phyloP scores from a whole-genome alignment of 2,329 filamentous ascomycete species.

The Penicillium glabrum region DNA sequence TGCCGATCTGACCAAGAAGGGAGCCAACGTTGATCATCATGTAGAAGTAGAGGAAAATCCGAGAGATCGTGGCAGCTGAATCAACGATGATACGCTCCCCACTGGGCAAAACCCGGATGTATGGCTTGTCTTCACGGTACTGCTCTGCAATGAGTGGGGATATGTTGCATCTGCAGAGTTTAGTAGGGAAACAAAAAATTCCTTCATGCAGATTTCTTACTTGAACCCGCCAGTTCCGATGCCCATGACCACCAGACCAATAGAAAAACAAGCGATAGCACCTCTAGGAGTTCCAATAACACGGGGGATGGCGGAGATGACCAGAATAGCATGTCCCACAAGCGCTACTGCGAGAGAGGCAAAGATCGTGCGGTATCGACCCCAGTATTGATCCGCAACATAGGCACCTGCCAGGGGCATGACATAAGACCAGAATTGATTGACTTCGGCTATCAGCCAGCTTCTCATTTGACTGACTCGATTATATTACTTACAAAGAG shows the following conservation, averaged over 20 bases:
- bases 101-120: constrained; percentile 54
- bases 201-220: constrained; percentile 16
- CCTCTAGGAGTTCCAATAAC: constrained; percentile 60
- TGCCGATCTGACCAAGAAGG: constrained; percentile 61
- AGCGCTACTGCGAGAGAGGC: constrained; percentile 64
- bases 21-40: constrained; percentile 69
- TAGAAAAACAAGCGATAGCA: constrained; percentile 63
- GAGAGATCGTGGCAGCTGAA: constrained; percentile 65
- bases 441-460: constrained; percentile 37
- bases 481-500: constrained; percentile 40
- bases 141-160: constrained; percentile 71
- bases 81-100: constrained; percentile 72
- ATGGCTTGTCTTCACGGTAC: constrained; percentile 59
- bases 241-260: constrained; percentile 68
- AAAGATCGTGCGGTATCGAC: constrained; percentile 69
- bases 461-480: background rate
- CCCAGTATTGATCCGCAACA: constrained; percentile 67
- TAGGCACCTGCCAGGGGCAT: constrained; percentile 60
- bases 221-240: constrained; percentile 80
- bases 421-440: constrained; percentile 63
- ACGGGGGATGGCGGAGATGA: constrained; percentile 62
- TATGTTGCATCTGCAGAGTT: constrained; percentile 59
- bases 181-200: background rate
- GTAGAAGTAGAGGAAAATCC: constrained; percentile 71
- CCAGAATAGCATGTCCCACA: constrained; percentile 65